Evolutionary conservation across 495 filamentous ascomycete species (phyloP), one percentile per base, ranked within the genome.

Genomic region (Penicillium pancosmium): DNA sequence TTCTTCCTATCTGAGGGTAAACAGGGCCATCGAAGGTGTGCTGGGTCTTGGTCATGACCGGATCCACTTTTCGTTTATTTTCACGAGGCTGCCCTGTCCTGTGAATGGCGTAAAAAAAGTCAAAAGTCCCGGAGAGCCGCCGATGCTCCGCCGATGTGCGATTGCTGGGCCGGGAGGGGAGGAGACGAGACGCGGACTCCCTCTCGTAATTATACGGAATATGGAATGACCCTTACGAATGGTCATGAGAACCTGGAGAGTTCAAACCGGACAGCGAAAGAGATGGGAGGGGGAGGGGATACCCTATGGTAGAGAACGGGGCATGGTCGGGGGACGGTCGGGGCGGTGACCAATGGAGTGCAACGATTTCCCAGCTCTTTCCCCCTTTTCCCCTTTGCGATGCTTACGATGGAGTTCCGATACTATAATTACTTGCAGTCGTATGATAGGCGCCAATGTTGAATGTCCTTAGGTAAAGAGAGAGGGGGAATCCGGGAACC

Each of bases 61-160:
- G 9, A 38, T 46, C 21, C 33, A 51, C 60, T 51, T 55, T 62
- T 56, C 33, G 23, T 34, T 25, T 9, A 38, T 53, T 59, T 31
- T 40, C 52, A 56, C 60, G 55, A 55, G 52, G 60, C 25, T 54
- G 19, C 19, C 50, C 41, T 34, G 41, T 50, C 27, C 36, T 13
- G 16, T 16, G 41, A 18, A 44, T 18, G 34, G 36, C 13, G 36
- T 21, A 21, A 18, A 52, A 13, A 50, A 47, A 12, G 6, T 16
- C 21, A 34, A 51, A 48, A 16, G 10, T 31, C 68, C 68, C 68
- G 65, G 68, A 70, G 65, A 68, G 65, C 62, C 62, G 65, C 65
- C 65, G 62, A 63, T 46, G 55, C 59, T 70, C 67, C 64, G 67
- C 58, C 55, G 35, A 12, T 27, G 15, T 13, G 16, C 8, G 21